Percentiles rank a stretch among this genome's conserved stretches.
These are phyloP conservation scores for Kodamaea restingae DNA, from an alignment of 805 yeast species.

Conservation along the genomic window DNA sequence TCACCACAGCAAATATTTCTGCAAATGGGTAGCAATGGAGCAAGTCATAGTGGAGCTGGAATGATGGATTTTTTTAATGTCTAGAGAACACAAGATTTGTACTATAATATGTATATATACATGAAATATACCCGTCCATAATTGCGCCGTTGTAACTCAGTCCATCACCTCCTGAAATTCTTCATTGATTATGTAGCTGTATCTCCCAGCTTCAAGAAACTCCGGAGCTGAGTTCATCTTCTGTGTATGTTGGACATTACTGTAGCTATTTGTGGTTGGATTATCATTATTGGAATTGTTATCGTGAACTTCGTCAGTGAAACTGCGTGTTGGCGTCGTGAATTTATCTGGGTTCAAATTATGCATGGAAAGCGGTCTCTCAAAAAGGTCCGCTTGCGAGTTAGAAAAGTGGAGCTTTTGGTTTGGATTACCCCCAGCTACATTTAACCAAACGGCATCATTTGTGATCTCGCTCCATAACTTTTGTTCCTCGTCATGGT, in stretches of 20 bases:
- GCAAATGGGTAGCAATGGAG: constrained; percentile 21
- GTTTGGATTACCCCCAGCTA: constrained; percentile 20
- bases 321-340: neutral
- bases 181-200: constrained; percentile 35
- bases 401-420: constrained; percentile 14
- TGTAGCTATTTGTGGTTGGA: neutral
- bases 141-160: constrained; percentile 1
- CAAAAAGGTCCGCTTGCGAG: constrained; percentile 12
- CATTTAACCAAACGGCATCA: constrained; percentile 70
- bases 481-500: constrained; percentile 42
- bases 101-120: constrained; percentile 7
- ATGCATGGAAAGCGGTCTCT: constrained; percentile 7
- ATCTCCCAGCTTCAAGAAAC: constrained; percentile 18
- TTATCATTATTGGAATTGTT: neutral
- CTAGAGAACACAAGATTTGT: constrained; percentile 6
- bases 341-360: constrained; percentile 6
- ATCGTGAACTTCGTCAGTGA: constrained; percentile 1
- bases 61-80: constrained; percentile 28
- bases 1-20: constrained; percentile 40
- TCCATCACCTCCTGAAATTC: constrained; percentile 29
- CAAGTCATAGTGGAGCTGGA: constrained; percentile 10
- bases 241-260: neutral
- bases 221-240: neutral
- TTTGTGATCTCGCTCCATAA: constrained; percentile 76
- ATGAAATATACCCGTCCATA: neutral